Base-by-base conservation (phyloP, 1,139 yeast species). In the Pneumocystis carinii region DNA sequence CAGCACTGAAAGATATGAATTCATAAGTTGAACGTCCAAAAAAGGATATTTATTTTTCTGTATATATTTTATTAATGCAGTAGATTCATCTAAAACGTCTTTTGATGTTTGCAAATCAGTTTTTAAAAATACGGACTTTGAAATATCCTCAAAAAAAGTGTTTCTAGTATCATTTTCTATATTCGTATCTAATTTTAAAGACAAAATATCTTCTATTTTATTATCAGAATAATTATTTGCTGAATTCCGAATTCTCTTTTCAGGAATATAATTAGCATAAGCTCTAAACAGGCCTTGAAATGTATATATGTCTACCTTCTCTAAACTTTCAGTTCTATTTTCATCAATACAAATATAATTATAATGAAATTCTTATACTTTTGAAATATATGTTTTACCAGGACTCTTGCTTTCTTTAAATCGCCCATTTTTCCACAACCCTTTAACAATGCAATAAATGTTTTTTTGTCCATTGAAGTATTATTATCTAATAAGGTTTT, bases 281-380 rank as follows among this genome's bases (percentile, higher is more conserved):
- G 63, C 56, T 17, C 66, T 60, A 38, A 64, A 63, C 7, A 64
- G 42, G 14, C 53, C 57, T 41, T 64, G 66, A 58, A 37, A 64
- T 17, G 66, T 60, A 15, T 29, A 36, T 24, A 59, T 61, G 57
- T 64, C 61, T 14, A 62, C 63, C 19, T 57, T 29, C 59, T 62
- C 38, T 41, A 41, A 29, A 53, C 41, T 2, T 24, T 59, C 24
- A 24, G 8, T 3, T 62, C 63, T 27, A 59, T 41, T 24, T 35
- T 32, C 56, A 19, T 57, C 29, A 37, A 10, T 12, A 37, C 6
- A 8, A 39, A n/a, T 10, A 24, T 19, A 27, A 37, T 14, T 15
- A 15, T 57, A 32, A 39, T 57, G 24, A 57, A 12, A 39, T 37
- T 3, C 6, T 19, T 39, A 17, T 57, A 57, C 59, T 37, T 57